phyloP scores from a whole-genome alignment of 495 filamentous ascomycete species.

The Parmelia sp. region DNA sequence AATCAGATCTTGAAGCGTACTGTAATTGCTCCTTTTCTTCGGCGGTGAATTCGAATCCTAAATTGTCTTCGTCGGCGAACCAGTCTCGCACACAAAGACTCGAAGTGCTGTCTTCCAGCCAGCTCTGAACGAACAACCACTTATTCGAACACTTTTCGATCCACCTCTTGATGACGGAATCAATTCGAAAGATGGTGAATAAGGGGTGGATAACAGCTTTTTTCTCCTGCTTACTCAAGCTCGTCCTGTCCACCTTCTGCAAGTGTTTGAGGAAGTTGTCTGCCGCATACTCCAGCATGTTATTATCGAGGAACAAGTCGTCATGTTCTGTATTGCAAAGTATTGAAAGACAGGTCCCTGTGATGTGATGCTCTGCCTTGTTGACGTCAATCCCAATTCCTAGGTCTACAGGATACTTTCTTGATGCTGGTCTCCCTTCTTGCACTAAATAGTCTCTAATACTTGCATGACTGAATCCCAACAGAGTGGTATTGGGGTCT shows the following conservation, averaged over 20 bases:
- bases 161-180: slow-evolving; percentile 2
- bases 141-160: neutral
- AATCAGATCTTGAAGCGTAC: slow-evolving; percentile 1
- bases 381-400: slow-evolving; percentile 23
- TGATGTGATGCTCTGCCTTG: slow-evolving; percentile 16
- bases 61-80: neutral
- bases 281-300: slow-evolving; percentile 2
- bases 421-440: slow-evolving; percentile 22
- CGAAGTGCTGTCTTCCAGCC: slow-evolving; percentile 2
- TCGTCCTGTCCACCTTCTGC: neutral
- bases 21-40: neutral
- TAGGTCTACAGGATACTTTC: slow-evolving; percentile 14
- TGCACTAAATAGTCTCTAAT: slow-evolving; percentile 34
- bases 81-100: neutral
- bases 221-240: slow-evolving; percentile 4
- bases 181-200: slow-evolving; percentile 2
- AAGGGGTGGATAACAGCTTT: neutral
- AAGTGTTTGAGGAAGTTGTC: slow-evolving; percentile 2
- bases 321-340: slow-evolving; percentile 3
- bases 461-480: slow-evolving; percentile 34
- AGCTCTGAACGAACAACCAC: neutral
- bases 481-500: slow-evolving; percentile 28
- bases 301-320: neutral
- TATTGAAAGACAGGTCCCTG: neutral
- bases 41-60: neutral